Conservation (phyloP, 1,284 basidiomycete genomes). For the Leccinum idahoense region DNA sequence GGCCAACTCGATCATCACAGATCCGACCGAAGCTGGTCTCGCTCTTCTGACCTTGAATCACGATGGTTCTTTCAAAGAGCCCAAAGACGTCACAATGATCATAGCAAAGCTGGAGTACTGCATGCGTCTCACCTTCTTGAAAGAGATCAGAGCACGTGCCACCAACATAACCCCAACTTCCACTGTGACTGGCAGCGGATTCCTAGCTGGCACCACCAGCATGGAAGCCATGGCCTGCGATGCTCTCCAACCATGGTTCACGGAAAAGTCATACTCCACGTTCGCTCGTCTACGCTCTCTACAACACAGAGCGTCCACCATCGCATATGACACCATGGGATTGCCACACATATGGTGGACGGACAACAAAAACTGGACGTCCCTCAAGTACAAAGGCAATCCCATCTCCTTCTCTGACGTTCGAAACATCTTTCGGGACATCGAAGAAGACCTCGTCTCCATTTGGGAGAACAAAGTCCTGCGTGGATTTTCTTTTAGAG, state of each 20-base stretch:
- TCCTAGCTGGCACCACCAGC: no score
- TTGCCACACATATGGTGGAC: conserved; percentile 26
- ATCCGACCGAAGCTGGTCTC: conserved; percentile 22
- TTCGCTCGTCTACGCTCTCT: conserved; percentile 18
- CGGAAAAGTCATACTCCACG: conserved; percentile 19
- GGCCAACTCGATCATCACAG: conserved; percentile 4
- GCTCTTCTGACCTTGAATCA: conserved; percentile 14
- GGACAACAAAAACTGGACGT: conserved; percentile 8
- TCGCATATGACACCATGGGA: conserved; percentile 13
- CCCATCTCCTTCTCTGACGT: conserved; percentile 11
- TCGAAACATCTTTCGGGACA: conserved; percentile 7
- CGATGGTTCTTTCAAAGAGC: conserved; percentile 15
- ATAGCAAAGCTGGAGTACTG: conserved; percentile 19
- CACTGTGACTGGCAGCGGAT: not conserved
- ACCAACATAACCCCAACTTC: not conserved
- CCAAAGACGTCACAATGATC: conserved; percentile 14
- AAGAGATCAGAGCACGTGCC: conserved; percentile 11
- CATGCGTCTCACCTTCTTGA: conserved; percentile 20
- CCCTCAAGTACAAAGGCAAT: conserved; percentile 21
- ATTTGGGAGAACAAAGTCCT: no score
- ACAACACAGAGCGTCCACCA: conserved; percentile 21
- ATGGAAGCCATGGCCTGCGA: not conserved
- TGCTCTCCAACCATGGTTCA: conserved; percentile 11
- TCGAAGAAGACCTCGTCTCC: conserved; percentile 8
- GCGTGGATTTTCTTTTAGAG: no score